These are phyloP conservation scores for Tripterygium wilfordii DNA, from an alignment of 177 flowering plant genomes.

Conservation along the genomic window DNA sequence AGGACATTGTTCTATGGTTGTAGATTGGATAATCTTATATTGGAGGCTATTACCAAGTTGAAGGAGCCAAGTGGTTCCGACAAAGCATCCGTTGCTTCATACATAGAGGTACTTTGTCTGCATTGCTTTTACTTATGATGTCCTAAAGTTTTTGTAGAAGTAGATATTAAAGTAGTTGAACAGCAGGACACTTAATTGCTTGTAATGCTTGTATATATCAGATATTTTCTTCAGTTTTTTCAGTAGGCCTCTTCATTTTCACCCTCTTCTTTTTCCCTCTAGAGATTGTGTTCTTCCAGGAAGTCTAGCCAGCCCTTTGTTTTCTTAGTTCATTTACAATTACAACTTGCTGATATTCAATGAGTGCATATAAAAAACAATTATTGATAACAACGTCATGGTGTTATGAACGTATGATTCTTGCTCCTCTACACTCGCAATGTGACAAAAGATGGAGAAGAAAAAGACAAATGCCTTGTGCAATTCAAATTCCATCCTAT, in stretches of 20 bases:
- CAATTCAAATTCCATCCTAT: too few species aligned
- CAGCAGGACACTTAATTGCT: not conserved
- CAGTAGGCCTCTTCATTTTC: not conserved
- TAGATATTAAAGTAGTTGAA: conserved; percentile 5
- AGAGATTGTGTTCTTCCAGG: not conserved
- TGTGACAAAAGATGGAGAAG: too few species aligned
- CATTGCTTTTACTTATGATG: not conserved
- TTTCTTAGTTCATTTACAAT: not conserved
- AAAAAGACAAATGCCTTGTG: too few species aligned
- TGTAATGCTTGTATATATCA: not conserved
- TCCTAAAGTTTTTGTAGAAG: not conserved
- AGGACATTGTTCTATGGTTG: conserved; percentile 6
- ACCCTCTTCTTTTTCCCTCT: not conserved
- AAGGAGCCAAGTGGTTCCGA: conserved; percentile 88
- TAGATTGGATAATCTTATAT: conserved; percentile 71
- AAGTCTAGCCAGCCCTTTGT: not conserved
- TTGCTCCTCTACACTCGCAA: not conserved
- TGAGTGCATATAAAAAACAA: too few species aligned
- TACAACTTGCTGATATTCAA: not conserved
- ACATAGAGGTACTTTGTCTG: conserved; percentile 57
- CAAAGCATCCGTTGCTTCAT: conserved; percentile 57
- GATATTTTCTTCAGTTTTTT: conserved; percentile 2
- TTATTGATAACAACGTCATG: not conserved
- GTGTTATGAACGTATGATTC: not conserved
- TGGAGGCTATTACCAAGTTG: conserved; percentile 68